Evolutionary conservation across 2,329 filamentous ascomycete species (phyloP), one percentile per base, ranked within the genome.

Genomic region (Amauroascus verrucosus): DNA sequence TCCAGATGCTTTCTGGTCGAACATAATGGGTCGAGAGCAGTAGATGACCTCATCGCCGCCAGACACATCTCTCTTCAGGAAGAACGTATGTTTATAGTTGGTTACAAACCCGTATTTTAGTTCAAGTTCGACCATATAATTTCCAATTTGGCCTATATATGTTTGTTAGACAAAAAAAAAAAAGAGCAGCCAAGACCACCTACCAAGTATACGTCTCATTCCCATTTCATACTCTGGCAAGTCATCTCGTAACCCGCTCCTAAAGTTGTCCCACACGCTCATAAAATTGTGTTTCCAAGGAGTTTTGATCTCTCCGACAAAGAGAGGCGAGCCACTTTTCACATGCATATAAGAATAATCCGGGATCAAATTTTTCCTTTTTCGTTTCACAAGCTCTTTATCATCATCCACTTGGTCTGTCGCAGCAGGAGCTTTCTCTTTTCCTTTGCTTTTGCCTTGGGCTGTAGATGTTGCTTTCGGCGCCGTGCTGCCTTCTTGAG

Each of bases 61-160:
- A 8, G 9, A 7, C 5, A 11, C n/a, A n/a, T 37, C 48, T 30
- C 44, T 18, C 16, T 55, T 55, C 4, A 55, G 22, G 20, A 55
- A 55, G 24, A 55, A 35, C 13, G 54, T 55, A n/a, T 30, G 8
- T 1, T 41, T n/a, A 35, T 51, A 56, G 26, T 49, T 56, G 28
- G 54, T 53, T 16, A 56, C 5, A 40, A 56, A 56, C 20, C 54
- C 50, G n/a, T 50, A 56, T 32, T 50, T 56, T 24, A 56, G 28
- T 24, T 46, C 38, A 13, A 53, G 35, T 18, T 52, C 44, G 7
- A 51, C 32, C 54, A 55, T 55, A 28, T 55, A 57, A 14, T 53
- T 53, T 26, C 48, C 53, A 13, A 57, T 53, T 41, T 55, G 55
- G 16, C 53, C 55, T 57, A 14, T 24, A 5, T 18, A 40, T 18